These are phyloP conservation scores for Penstemon davidsonii DNA, from an alignment of 257 asterid genomes.

Conservation along the genomic window DNA sequence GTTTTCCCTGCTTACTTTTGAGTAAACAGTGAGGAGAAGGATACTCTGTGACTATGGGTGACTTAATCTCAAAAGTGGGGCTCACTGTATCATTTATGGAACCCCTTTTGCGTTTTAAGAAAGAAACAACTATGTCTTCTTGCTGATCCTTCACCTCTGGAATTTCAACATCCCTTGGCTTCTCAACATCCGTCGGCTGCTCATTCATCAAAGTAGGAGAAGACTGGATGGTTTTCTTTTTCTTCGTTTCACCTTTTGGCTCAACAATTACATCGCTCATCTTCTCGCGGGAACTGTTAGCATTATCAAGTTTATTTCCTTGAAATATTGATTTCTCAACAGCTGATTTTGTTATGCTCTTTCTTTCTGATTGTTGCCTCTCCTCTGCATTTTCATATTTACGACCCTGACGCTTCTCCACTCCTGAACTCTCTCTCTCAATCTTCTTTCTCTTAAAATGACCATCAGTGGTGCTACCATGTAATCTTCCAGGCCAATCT, in stretches of 20 bases:
- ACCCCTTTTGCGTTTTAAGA: constrained; percentile 37
- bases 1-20: constrained; percentile 34
- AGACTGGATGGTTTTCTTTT: constrained; percentile 30
- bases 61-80: constrained; percentile 41
- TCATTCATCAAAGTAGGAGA: constrained; percentile 35
- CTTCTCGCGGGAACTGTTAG: constrained; percentile 33
- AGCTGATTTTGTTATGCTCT: constrained; percentile 36
- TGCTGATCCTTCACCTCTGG: constrained; percentile 41
- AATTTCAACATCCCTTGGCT: constrained; percentile 33
- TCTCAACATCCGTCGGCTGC: constrained; percentile 29
- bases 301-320: constrained; percentile 31
- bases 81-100: constrained; percentile 32
- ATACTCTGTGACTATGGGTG: constrained; percentile 27
- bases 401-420: constrained; percentile 33
- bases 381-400: constrained; percentile 38
- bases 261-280: constrained; percentile 35
- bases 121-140: constrained; percentile 37
- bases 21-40: constrained; percentile 34
- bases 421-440: constrained; percentile 38
- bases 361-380: constrained; percentile 38
- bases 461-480: constrained; percentile 41
- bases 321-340: constrained; percentile 38
- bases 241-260: constrained; percentile 37
- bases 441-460: constrained; percentile 43
- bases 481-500: constrained; percentile 40